A percentile compares a stretch with the other conserved stretches of the same genome.
phyloP scores from a whole-genome alignment of 108 stramenopile genomes.

The Parietichytrium sp. region DNA sequence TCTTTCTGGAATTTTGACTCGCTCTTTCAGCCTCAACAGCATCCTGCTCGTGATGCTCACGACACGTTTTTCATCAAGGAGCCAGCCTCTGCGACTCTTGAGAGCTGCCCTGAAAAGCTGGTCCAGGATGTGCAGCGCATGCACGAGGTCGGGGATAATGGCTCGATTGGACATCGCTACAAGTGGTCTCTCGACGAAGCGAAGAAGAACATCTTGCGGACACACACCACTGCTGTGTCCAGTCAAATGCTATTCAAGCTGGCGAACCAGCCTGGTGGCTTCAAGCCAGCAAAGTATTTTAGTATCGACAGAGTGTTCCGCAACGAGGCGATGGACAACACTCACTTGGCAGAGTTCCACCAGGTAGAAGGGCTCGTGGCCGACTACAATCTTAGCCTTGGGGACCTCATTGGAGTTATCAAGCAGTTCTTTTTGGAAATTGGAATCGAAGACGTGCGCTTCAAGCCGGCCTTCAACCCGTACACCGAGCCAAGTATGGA shows the following conservation, averaged over 20 bases:
- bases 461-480: constrained; percentile 99
- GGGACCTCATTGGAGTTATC: constrained; percentile 96
- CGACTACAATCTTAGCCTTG: constrained; percentile 92
- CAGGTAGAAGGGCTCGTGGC: constrained; percentile 99
- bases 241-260: constrained; percentile 92
- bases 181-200: constrained; percentile 87
- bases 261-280: constrained; percentile 90
- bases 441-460: constrained; percentile 95
- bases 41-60: constrained; percentile 98
- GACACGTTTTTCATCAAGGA: constrained; percentile 99
- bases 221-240: constrained; percentile 97
- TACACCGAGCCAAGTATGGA: constrained; percentile 99
- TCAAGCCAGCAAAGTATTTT: constrained; percentile 92
- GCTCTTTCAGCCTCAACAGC: constrained; percentile 98
- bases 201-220: constrained; percentile 91
- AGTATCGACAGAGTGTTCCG: constrained; percentile 98
- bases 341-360: constrained; percentile 99
- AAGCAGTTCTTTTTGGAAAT: constrained; percentile 98
- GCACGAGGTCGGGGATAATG: constrained; percentile 89
- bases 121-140: constrained; percentile 93
- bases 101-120: constrained; percentile 85
- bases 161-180: constrained; percentile 92
- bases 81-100: constrained; percentile 69
- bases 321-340: constrained; percentile 99
- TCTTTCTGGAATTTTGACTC: constrained; percentile 99